phyloP scores from a whole-genome alignment of 805 yeast species.

The Ogataea pignaliae region DNA sequence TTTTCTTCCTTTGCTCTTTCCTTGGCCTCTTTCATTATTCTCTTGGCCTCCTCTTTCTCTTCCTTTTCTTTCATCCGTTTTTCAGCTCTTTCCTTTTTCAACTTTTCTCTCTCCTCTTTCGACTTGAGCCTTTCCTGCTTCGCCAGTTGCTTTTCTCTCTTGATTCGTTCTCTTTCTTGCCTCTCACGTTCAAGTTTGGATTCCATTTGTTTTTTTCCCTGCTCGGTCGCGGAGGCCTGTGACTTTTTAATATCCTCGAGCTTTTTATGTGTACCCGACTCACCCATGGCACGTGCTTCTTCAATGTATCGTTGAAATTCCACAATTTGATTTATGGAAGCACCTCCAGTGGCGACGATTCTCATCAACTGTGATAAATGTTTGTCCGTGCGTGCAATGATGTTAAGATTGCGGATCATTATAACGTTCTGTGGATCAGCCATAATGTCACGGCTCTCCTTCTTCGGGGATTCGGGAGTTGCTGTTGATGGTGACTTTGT shows the following conservation, averaged over 20 bases:
- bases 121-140: slow-evolving; percentile 15
- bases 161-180: slow-evolving; percentile 8
- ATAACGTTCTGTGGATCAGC: slow-evolving; percentile 61
- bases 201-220: not conserved
- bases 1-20: slow-evolving; percentile 22
- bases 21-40: slow-evolving; percentile 18
- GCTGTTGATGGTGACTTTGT: slow-evolving; percentile 2
- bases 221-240: slow-evolving; percentile 8
- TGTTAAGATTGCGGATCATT: slow-evolving; percentile 81
- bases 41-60: slow-evolving; percentile 17
- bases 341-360: slow-evolving; percentile 79
- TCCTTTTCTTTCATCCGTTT: slow-evolving; percentile 18
- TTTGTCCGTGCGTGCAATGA: slow-evolving; percentile 72
- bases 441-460: slow-evolving; percentile 23
- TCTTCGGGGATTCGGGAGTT: slow-evolving; percentile 1
- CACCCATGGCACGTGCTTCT: slow-evolving; percentile 73
- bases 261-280: slow-evolving; percentile 25
- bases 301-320: slow-evolving; percentile 79
- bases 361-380: slow-evolving; percentile 71
- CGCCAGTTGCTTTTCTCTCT: slow-evolving; percentile 7
- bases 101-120: slow-evolving; percentile 20
- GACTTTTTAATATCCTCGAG: slow-evolving; percentile 6
- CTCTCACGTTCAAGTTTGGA: not conserved
- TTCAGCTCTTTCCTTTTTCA: slow-evolving; percentile 17
- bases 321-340: slow-evolving; percentile 64